These are phyloP conservation scores for Mortierella sp. DNA, from an alignment of 371 early-diverging fungal genomes.

Conservation along the genomic window DNA sequence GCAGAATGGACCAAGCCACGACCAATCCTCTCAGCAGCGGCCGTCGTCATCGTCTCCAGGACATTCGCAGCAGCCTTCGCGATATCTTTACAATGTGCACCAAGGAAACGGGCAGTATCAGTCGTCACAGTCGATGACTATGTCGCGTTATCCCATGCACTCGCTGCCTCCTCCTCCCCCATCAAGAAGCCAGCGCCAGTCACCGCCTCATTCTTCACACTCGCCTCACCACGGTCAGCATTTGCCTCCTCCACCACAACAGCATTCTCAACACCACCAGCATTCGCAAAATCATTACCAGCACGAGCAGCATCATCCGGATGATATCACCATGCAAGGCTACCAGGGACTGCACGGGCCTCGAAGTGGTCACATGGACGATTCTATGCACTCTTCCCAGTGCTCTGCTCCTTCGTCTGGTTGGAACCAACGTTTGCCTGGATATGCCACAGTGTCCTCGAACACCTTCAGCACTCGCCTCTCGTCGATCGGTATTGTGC, in stretches of 20 bases:
- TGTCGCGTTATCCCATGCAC: conserved; percentile 44
- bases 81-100: conserved; percentile 26
- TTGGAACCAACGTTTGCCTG: conserved; percentile 54
- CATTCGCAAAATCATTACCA: conserved; percentile 20
- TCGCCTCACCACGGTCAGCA: conserved; percentile 10
- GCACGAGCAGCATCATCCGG: conserved; percentile 24
- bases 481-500: conserved; percentile 49
- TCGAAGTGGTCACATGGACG: conserved; percentile 36
- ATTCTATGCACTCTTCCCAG: conserved; percentile 20
- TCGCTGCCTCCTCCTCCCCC: conserved; percentile 21
- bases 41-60: conserved; percentile 15
- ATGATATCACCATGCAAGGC: conserved; percentile 46
- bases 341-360: conserved; percentile 30
- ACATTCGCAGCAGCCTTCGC: conserved; percentile 14
- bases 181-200: conserved; percentile 5
- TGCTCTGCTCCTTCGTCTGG: conserved; percentile 44
- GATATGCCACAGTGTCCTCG: conserved; percentile 51
- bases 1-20: conserved; percentile 2
- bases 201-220: not conserved
- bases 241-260: conserved; percentile 17
- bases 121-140: conserved; percentile 43
- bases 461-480: conserved; percentile 42
- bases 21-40: conserved; percentile 15
- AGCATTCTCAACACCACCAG: conserved; percentile 10
- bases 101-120: conserved; percentile 46